These are phyloP conservation scores for Aspergillus sp. DNA, from an alignment of 2,329 filamentous ascomycete genomes.

Conservation along the genomic window DNA sequence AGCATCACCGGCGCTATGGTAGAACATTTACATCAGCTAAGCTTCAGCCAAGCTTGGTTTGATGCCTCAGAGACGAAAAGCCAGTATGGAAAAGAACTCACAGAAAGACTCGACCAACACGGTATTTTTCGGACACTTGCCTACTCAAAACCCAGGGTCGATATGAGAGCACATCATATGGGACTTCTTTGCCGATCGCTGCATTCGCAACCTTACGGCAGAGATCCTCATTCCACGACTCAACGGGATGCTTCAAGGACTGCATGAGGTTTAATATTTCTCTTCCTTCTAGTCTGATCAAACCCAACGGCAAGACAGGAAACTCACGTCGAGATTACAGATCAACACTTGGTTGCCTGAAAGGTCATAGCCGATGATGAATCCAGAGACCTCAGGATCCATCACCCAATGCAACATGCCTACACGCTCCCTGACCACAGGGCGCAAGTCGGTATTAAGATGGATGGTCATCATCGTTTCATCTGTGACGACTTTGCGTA, in stretches of 20 bases:
- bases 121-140: constrained; percentile 34
- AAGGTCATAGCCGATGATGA: constrained; percentile 40
- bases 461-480: constrained; percentile 44
- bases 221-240: constrained; percentile 29
- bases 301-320: neutral
- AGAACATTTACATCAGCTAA: neutral
- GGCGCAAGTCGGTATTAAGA: constrained; percentile 35
- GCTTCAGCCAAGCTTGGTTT: too few relatives aligned
- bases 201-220: constrained; percentile 25
- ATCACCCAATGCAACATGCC: constrained; percentile 42
- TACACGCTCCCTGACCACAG: constrained; percentile 29
- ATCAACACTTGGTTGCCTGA: constrained; percentile 37
- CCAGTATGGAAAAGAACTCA: constrained; percentile 11
- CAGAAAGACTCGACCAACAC: constrained; percentile 31
- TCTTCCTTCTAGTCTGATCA: neutral
- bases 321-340: constrained; percentile 37
- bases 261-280: constrained; percentile 2
- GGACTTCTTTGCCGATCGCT: constrained; percentile 18
- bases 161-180: constrained; percentile 34
- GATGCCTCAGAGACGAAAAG: too few relatives aligned
- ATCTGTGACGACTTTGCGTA: constrained; percentile 13
- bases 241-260: constrained; percentile 27
- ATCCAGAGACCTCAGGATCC: constrained; percentile 37
- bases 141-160: constrained; percentile 37
- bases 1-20: constrained; percentile 43